Base-by-base conservation (phyloP, 306 rosid genomes). In the Amphicarpaea edgeworthii region DNA sequence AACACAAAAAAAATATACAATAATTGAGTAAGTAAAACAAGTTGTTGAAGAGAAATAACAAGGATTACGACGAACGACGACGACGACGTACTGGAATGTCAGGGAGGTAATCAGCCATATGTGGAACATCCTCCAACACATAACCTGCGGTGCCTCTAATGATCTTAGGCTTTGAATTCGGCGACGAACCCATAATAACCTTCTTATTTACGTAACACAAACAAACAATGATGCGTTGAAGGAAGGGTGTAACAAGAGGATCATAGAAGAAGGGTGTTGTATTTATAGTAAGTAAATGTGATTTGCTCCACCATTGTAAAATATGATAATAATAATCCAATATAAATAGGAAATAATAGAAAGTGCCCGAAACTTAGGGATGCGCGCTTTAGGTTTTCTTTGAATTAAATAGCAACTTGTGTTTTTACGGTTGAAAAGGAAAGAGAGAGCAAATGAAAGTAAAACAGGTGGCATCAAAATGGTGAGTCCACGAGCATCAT, bases 111-210 rank as follows among this genome's bases (percentile, higher is more conserved):
- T 93, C 98, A 0, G 81, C n/a, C 23, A 93, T 78, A 77, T 90
- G 98, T 1, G 98, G 98, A 75, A 93, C 96, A 68, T 93, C 98
- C 66, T 93, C 91, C 4, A 93, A 91, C 12, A 93, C 82, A 66
- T 93, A 93, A 63, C 98, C 93, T 3, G 82, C 82, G 3, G 86
- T 15, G 37, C 96, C 98, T 42, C 26, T 47, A 7, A 82, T 54
- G 23, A 85, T 30, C 83, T 93, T 90, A 3, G 77, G 79, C 79
- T 83, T 80, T 14, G 41, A 83, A 76, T 72, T 72, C 2, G 68
- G 65, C 61, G 82, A 34, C 17, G 87, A 72, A 16, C 73, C 92
- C 92, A 90, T 87, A 15, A 3, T 10, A 5, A 64, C 28, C 6
- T 41, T 16, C 26, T 72, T 41, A 1, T 3, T 24, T 1, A 24